These are phyloP conservation scores for Lagenidium sp. DNA, from an alignment of 352 stramenopile species.

Conservation along the genomic window DNA sequence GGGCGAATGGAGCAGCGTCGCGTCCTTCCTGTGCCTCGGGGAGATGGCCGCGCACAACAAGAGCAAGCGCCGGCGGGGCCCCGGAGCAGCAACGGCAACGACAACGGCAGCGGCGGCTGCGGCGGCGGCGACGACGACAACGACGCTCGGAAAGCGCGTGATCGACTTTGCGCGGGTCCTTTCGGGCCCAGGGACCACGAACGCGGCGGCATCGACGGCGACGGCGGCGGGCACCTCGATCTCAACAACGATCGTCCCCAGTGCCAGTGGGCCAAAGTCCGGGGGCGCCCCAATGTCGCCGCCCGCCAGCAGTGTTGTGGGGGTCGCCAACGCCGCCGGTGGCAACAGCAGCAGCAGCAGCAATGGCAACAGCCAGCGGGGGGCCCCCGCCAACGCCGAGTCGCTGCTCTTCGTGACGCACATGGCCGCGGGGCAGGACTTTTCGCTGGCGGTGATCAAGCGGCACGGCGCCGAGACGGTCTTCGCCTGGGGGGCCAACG, in stretches of 20 bases:
- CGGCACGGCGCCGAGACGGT: conserved; percentile 26
- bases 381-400: background rate
- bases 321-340: background rate
- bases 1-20: conserved; percentile 21
- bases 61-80: conserved; percentile 18
- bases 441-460: conserved; percentile 41
- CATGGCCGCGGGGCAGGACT: conserved; percentile 45
- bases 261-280: too few relatives aligned
- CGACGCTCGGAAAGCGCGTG: conserved; percentile 5
- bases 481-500: conserved; percentile 44
- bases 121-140: background rate
- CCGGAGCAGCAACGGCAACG: background rate
- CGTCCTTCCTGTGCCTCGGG: conserved; percentile 36
- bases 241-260: background rate
- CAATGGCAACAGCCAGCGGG: too few relatives aligned
- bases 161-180: conserved; percentile 24
- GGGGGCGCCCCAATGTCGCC: too few relatives aligned
- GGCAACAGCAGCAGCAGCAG: background rate
- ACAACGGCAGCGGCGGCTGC: background rate
- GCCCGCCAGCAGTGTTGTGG: background rate
- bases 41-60: conserved; percentile 31
- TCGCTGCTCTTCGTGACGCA: conserved; percentile 34
- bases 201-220: too few relatives aligned
- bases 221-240: background rate
- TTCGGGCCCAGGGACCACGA: background rate